Evolutionary conservation across 768 basidiomycete genomes (phyloP), one percentile per base, ranked within the genome.

Genomic region (Lyophyllum atratum): DNA sequence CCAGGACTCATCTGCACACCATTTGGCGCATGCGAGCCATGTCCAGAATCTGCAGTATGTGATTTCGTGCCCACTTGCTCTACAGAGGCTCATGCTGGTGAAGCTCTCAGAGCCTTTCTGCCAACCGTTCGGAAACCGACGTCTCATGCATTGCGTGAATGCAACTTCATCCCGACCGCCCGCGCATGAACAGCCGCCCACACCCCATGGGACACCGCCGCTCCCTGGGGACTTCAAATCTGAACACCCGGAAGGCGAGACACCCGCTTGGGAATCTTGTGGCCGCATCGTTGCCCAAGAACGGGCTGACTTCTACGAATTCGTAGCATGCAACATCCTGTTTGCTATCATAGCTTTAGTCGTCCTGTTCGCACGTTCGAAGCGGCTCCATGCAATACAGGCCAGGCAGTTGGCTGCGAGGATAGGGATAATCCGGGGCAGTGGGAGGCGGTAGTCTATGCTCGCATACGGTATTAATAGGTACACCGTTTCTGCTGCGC

Each of bases 41-140:
- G 89, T 72, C 87, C 89, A 22, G 68, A 76, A 9, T 83, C 84
- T 56, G 74, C 80, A 17, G 88, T 90, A 64, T 51, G 83, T 76
- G n/a, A 40, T 37, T 53, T 61, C 44, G 31, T 26, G 14, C 33
- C n/a, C 14, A 37, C 25, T 37, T 44, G 52, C 39, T 51, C 55
- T 45, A 46, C 25, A 37, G 39, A 24, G 47, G 51, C 25, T 51
- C 15, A 25, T 48, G 28, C n/a, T 8, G 21, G 53, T 33, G 9
- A 60, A 95, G 93, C 76, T 92, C 31, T 76, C 86, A 64, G 85
- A 95, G 75, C 94, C 95, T 2, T 96, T 90, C 72, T 98, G 95
- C 73, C 86, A 92, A 67, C 95, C 95, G n/a, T 96, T 94, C 68
- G 95, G 95, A 50, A 95, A 95, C 72, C 85, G 95, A 22, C 86